Evolutionary conservation across 208 protist species (phyloP), one percentile per base, ranked within the genome.

Genomic region (Novymonas esmeraldas): DNA sequence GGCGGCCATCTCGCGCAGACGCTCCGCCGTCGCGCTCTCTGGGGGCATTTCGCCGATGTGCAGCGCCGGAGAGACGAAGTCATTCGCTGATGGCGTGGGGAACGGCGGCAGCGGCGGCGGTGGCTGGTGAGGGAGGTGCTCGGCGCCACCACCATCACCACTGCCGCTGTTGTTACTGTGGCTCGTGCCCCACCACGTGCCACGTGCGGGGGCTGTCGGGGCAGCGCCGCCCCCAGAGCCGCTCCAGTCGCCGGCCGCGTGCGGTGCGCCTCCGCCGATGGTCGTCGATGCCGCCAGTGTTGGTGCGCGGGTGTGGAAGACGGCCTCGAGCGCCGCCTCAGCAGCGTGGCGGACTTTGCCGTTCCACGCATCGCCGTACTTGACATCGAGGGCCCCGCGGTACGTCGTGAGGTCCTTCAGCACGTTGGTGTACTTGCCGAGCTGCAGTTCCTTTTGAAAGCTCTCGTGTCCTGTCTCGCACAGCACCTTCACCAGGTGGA

Each of bases 401-500:
- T 80, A 93, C 7, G 29, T 78, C 14, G 78, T 67, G 62, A 83
- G 78, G 34, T 73, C 48, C 62, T 81, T 80, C 34, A 72, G 38
- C 1, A 69, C 51, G 31, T 44, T 61, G 6, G 71, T 57, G 71
- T 71, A 67, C 55, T 52, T 71, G 51, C 29, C 34, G 9, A 73
- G 73, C 60, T 86, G 80, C 46, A 93, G 64, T 46, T 81, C 76
- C 44, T 71, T 78, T 56, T 91, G 82, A 55, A 95, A 92, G 55
- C 87, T 87, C 22, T 68, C 54, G 54, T 93, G 81, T 1, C 84
- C 85, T 13, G 57, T 85, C 72, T 87, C 76, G 59, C 79, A 82
- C 41, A 89, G 64, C n/a, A 82, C 58, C 39, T 83, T 79, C 18
- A 93, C 80, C 28, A 94, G 78, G 36, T 84, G 77, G 26, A 96